These are phyloP conservation scores for Pseudoturritis turrita DNA, from an alignment of 345 rosid genomes.

Conservation along the genomic window DNA sequence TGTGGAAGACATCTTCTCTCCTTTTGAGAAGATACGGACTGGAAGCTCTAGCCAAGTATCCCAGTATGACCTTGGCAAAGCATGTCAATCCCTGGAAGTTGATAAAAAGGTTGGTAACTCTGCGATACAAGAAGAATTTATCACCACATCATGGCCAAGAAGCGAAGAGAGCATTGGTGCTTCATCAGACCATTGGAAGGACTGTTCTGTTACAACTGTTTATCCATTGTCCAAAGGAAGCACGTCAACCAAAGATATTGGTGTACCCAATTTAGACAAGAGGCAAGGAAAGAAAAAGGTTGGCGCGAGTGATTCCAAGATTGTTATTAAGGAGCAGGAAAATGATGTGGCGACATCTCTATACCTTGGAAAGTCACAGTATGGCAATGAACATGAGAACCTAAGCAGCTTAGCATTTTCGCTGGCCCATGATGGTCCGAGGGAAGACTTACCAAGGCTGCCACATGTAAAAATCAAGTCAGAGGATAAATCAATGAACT, in stretches of 20 bases:
- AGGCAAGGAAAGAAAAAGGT: slow-evolving; percentile 63
- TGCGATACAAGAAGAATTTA: slow-evolving; percentile 25
- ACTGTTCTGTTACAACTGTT: slow-evolving; percentile 66
- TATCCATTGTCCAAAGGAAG: slow-evolving; percentile 55
- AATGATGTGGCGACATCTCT: slow-evolving; percentile 78
- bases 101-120: not conserved
- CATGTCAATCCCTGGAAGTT: slow-evolving; percentile 10
- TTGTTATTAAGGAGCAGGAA: slow-evolving; percentile 60
- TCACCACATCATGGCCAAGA: slow-evolving; percentile 50
- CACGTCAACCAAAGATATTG: slow-evolving; percentile 39
- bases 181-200: slow-evolving; percentile 63
- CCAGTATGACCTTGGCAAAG: slow-evolving; percentile 10
- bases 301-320: slow-evolving; percentile 42
- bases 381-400: slow-evolving; percentile 39
- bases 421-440: slow-evolving; percentile 46
- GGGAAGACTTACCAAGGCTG: slow-evolving; percentile 81
- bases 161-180: slow-evolving; percentile 41
- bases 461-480: slow-evolving; percentile 93
- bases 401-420: slow-evolving; percentile 41
- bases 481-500: slow-evolving; percentile 60
- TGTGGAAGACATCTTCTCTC: slow-evolving; percentile 10
- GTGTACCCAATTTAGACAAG: slow-evolving; percentile 37
- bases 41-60: slow-evolving; percentile 12
- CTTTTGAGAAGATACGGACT: slow-evolving; percentile 1
- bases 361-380: slow-evolving; percentile 46